Evolutionary conservation across 2,329 filamentous ascomycete genomes (phyloP).

Genomic region (Cladophialophora bantiana): DNA sequence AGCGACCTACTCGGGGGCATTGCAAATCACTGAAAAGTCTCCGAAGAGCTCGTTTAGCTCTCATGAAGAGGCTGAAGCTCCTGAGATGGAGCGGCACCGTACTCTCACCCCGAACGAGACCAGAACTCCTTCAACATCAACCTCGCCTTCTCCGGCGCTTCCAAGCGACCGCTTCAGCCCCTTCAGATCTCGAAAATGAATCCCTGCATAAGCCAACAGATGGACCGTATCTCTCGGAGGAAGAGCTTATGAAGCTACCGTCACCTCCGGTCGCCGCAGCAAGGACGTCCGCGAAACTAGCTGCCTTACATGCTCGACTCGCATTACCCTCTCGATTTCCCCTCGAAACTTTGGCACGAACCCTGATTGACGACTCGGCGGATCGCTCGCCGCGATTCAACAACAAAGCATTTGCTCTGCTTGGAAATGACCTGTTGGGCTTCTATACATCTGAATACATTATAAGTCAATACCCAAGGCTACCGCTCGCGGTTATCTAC

Average conservation of each 20-base stretch:
- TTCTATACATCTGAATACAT: slow-evolving; percentile 91
- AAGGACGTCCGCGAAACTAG: slow-evolving; percentile 80
- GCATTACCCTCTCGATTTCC: slow-evolving; percentile 82
- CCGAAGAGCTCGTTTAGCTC: slow-evolving; percentile 34
- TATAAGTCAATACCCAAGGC: slow-evolving; percentile 84
- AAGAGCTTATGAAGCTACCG: slow-evolving; percentile 60
- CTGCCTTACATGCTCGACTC: slow-evolving; percentile 89
- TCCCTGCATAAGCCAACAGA: slow-evolving; percentile 42
- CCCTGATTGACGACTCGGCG: slow-evolving; percentile 84
- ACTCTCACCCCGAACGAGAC: slow-evolving; percentile 56
- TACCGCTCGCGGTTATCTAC: slow-evolving; percentile 87
- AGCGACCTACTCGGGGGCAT: slow-evolving; percentile 1
- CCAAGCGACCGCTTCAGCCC: slow-evolving; percentile 51
- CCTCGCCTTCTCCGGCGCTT: slow-evolving; percentile 47
- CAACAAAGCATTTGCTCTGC: slow-evolving; percentile 80
- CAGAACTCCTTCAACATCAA: slow-evolving; percentile 47
- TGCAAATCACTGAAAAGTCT: slow-evolving; percentile 20
- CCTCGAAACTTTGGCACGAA: slow-evolving; percentile 81
- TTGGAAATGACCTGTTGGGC: slow-evolving; percentile 82
- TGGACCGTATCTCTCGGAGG: slow-evolving; percentile 43
- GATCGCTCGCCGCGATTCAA: slow-evolving; percentile 83
- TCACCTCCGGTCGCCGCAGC: slow-evolving; percentile 75
- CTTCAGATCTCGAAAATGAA: slow-evolving; percentile 42
- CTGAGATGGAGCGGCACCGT: slow-evolving; percentile 60
- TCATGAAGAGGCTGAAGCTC: slow-evolving; percentile 61